Base-by-base conservation (phyloP, 2,329 filamentous ascomycete species). In the Blumeria hordei region DNA sequence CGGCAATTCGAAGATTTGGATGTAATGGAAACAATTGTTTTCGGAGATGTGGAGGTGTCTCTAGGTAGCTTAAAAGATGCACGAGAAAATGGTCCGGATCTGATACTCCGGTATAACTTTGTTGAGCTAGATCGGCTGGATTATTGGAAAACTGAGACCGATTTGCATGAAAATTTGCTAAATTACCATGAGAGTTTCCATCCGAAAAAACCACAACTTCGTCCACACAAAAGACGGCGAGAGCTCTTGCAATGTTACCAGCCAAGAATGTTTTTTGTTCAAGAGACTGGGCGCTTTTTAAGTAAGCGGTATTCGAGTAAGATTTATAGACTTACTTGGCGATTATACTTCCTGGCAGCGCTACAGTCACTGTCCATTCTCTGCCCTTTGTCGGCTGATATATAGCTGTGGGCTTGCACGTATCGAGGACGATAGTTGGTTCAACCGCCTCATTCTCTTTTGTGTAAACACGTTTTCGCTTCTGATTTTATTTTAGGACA, bases 171-270 rank as follows among this genome's bases (percentile, higher is more conserved):
- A 57, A 54, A 62, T 61, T 60, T n/a, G 59, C 51, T 16, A 59
- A 55, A 52, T 60, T 53, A 59, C 58, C 12, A 56, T 66, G 59
- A 37, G 59, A 45, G 55, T 73, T 69, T n/a, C 73, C 74, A 67
- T 93, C 87, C 64, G 90, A 80, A 66, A 84, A 94, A 55, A 94
- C 71, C 53, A 94, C 74, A 34, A 93, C 74, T 68, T 94, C 87
- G 65, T 94, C 87, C 60, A 94, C 75, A 63, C 78, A 82, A 69
- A 92, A 93, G 59, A 93, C 81, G 58, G 85, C 83, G 54, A 87
- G 75, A 36, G 85, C 85, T 54, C 87, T 83, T 6, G 86, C 86
- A 54, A 94, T 80, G 59, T 83, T 80, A 7, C 83, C 84, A 1
- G 81, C 82, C 51, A 84, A 72, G 51, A 75, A 74, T 37, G 82